Conservation (phyloP, 805 yeast genomes). For the Saturnispora dispora region DNA sequence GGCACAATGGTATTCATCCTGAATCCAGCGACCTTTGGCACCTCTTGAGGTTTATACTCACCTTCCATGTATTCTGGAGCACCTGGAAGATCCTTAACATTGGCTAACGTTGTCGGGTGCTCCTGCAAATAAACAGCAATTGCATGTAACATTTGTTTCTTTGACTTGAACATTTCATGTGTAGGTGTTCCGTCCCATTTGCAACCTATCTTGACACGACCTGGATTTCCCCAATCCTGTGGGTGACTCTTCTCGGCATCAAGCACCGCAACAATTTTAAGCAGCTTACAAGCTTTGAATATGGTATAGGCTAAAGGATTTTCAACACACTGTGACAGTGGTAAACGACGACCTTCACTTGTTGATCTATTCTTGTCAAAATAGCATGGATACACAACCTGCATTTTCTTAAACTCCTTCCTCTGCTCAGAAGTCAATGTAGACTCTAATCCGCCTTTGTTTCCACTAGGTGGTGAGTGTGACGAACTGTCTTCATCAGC, state of each 20-base stretch:
- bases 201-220: constrained; percentile 75
- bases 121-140: constrained; percentile 52
- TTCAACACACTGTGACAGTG: constrained; percentile 56
- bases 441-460: neutral
- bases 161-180: constrained; percentile 33
- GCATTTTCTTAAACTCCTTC: constrained; percentile 59
- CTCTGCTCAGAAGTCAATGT: constrained; percentile 39
- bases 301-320: constrained; percentile 84
- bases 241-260: constrained; percentile 89
- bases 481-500: neutral
- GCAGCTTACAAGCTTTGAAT: constrained; percentile 51
- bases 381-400: constrained; percentile 82
- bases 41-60: constrained; percentile 44
- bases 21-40: constrained; percentile 80
- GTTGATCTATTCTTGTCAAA: constrained; percentile 73
- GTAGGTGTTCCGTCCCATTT: constrained; percentile 40
- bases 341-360: constrained; percentile 77
- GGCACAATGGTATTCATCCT: constrained; percentile 84
- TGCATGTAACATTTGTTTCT: constrained; percentile 55
- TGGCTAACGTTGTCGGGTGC: constrained; percentile 60
- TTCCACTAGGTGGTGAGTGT: neutral
- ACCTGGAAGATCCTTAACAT: constrained; percentile 55
- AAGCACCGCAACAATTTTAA: constrained; percentile 33
- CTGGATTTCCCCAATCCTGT: constrained; percentile 95
- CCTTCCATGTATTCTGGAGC: constrained; percentile 50